These are phyloP conservation scores for Starmera amethionina DNA, from an alignment of 805 yeast species.

Conservation along the genomic window DNA sequence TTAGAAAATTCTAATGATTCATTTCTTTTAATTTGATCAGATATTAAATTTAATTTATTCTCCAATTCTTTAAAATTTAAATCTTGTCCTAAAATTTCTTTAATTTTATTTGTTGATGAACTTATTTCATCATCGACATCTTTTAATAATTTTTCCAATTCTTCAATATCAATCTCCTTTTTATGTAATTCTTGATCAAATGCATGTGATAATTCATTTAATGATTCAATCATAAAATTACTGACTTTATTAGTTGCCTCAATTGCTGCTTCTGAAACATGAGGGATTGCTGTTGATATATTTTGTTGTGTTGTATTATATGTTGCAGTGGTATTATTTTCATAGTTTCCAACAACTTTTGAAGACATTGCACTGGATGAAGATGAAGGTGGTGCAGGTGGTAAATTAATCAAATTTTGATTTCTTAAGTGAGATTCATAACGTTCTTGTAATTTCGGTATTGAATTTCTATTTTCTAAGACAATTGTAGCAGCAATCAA, in stretches of 20 bases:
- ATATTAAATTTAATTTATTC: slow-evolving; percentile 3
- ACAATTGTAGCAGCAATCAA: slow-evolving; percentile 15
- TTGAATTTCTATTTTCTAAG: slow-evolving; percentile 16
- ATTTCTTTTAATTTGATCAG: slow-evolving; percentile 13
- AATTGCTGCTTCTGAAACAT: slow-evolving; percentile 43
- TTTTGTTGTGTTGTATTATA: too few species aligned
- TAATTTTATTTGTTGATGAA: slow-evolving; percentile 16
- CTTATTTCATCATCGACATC: slow-evolving; percentile 33
- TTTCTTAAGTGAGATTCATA: slow-evolving; percentile 14
- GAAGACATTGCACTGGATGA: too few species aligned
- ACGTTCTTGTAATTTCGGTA: slow-evolving; percentile 15
- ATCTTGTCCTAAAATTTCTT: slow-evolving; percentile 14
- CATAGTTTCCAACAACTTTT: neutral
- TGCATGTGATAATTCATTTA: slow-evolving; percentile 35
- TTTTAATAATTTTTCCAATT: slow-evolving; percentile 33
- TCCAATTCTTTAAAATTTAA: slow-evolving; percentile 7
- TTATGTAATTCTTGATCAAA: slow-evolving; percentile 47
- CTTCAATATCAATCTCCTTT: slow-evolving; percentile 43
- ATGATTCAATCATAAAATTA: slow-evolving; percentile 38
- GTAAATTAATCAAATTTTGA: slow-evolving; percentile 6
- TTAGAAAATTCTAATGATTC: slow-evolving; percentile 11
- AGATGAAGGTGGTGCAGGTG: neutral
- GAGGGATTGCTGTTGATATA: slow-evolving; percentile 23
- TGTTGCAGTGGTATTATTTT: too few species aligned
- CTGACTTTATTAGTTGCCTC: slow-evolving; percentile 42